Conservation (phyloP, 441 rosid species). For the Erodium trifolium region DNA sequence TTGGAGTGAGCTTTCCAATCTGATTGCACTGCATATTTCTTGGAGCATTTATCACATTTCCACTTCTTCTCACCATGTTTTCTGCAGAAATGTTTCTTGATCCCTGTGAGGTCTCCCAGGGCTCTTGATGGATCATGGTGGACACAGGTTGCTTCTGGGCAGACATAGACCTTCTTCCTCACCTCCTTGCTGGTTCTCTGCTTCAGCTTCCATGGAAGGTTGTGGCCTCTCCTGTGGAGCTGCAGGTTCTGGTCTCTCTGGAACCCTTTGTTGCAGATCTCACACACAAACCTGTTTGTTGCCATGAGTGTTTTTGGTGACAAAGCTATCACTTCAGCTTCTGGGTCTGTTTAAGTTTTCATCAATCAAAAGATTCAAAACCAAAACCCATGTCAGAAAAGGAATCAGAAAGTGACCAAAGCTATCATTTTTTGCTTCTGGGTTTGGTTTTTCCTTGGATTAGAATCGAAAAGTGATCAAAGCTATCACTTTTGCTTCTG, state of each 20-base stretch:
- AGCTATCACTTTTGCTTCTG: conserved; percentile 34
- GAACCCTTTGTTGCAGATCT: too few relatives aligned
- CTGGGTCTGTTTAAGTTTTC: too few relatives aligned
- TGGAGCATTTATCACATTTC: conserved; percentile 56
- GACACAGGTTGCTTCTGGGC: conserved; percentile 71
- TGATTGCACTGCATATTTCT: conserved; percentile 73
- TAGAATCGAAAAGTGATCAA: too few relatives aligned
- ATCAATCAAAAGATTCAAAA: too few relatives aligned
- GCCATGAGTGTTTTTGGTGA: conserved; percentile 77
- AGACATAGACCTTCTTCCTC: conserved; percentile 70
- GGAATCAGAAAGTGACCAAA: too few relatives aligned
- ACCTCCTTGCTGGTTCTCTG: conserved; percentile 61
- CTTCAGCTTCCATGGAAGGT: conserved; percentile 53
- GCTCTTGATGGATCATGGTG: conserved; percentile 81
- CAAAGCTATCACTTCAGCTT: conserved; percentile 60
- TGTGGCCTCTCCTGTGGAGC: too few relatives aligned
- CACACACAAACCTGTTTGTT: conserved; percentile 23
- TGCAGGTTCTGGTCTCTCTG: too few relatives aligned
- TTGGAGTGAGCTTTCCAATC: conserved; percentile 91
- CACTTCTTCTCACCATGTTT: too few relatives aligned
- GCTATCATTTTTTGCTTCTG: too few relatives aligned
- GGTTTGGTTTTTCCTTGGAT: too few relatives aligned
- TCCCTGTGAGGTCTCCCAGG: conserved; percentile 76
- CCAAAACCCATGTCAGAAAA: too few relatives aligned
- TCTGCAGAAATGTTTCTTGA: conserved; percentile 56